Conservation (phyloP, 2,329 filamentous ascomycete genomes). For the Pseudogymnoascus sp. region DNA sequence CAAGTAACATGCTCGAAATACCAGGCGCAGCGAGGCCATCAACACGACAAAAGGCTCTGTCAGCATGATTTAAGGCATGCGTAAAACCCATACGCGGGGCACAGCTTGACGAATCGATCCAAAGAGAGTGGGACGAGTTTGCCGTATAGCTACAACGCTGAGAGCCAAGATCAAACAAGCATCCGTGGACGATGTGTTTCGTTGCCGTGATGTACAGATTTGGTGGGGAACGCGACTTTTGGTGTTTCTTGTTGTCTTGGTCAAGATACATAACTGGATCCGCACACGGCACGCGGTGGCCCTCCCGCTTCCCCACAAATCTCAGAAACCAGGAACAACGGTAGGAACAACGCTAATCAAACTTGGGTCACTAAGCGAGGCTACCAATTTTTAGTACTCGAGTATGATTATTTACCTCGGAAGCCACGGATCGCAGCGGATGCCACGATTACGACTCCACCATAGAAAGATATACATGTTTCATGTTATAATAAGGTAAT, state of each 20-base stretch:
- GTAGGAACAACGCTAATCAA: not conserved
- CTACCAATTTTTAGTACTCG: not conserved
- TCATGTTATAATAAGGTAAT: too few relatives aligned
- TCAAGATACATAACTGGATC: not conserved
- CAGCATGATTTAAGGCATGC: not conserved
- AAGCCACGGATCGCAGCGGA: not conserved
- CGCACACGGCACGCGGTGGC: not conserved
- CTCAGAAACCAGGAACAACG: constrained; percentile 4
- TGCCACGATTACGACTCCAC: not conserved
- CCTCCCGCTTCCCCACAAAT: not conserved
- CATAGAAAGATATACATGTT: not conserved
- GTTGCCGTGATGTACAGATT: not conserved
- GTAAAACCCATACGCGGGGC: not conserved
- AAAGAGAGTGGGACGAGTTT: not conserved
- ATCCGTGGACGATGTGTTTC: too few relatives aligned
- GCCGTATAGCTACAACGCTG: not conserved
- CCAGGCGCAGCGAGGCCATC: not conserved
- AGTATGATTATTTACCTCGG: not conserved
- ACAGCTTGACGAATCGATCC: not conserved
- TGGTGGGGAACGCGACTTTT: not conserved
- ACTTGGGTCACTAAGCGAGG: not conserved
- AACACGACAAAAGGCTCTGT: not conserved
- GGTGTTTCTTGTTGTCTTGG: not conserved
- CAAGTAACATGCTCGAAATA: not conserved
- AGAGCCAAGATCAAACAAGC: constrained; percentile 2